Percentiles rank a stretch among this genome's conserved stretches.
Evolutionary conservation across 176 grass and related monocot species (phyloP).

Genomic region (Olyra latifolia): DNA sequence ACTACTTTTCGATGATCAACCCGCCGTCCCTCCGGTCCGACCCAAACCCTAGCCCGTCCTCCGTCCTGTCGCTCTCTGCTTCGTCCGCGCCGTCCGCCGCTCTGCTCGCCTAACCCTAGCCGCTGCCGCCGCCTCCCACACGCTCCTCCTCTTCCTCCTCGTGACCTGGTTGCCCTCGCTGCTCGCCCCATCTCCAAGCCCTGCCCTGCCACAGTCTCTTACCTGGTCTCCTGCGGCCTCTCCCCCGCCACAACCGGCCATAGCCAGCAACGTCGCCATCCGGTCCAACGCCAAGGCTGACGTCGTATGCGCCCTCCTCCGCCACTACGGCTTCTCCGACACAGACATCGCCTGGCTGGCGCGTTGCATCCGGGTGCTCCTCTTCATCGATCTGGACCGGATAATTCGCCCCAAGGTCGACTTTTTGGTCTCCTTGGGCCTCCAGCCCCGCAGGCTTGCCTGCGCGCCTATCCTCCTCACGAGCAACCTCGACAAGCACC

Average conservation of each 20-base stretch:
- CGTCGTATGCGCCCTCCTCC: conserved; percentile 29
- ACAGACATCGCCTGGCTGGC: conserved; percentile 8
- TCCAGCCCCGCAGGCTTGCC: conserved; percentile 7
- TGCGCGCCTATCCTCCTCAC: not conserved
- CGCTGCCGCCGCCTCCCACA: too few relatives aligned
- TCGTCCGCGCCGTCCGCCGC: too few relatives aligned
- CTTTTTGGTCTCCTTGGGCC: conserved; percentile 28
- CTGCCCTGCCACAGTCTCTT: conserved; percentile 21
- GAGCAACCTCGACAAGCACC: conserved; percentile 32
- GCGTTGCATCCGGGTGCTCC: not conserved
- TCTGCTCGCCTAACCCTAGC: too few relatives aligned
- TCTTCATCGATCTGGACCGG: too few relatives aligned
- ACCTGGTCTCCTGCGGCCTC: conserved; percentile 35
- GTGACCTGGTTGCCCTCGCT: too few relatives aligned
- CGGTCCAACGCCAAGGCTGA: conserved; percentile 26
- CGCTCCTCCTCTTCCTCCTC: too few relatives aligned
- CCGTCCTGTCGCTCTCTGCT: too few relatives aligned
- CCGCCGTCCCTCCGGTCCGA: too few relatives aligned
- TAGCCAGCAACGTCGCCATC: not conserved
- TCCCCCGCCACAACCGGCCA: not conserved
- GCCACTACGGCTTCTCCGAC: conserved; percentile 42
- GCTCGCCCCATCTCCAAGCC: not conserved
- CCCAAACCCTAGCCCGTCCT: too few relatives aligned
- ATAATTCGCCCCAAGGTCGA: conserved; percentile 53
- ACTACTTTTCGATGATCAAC: too few relatives aligned